Base-by-base conservation (phyloP, 2,329 filamentous ascomycete species). In the Trichophyton rubrum region DNA sequence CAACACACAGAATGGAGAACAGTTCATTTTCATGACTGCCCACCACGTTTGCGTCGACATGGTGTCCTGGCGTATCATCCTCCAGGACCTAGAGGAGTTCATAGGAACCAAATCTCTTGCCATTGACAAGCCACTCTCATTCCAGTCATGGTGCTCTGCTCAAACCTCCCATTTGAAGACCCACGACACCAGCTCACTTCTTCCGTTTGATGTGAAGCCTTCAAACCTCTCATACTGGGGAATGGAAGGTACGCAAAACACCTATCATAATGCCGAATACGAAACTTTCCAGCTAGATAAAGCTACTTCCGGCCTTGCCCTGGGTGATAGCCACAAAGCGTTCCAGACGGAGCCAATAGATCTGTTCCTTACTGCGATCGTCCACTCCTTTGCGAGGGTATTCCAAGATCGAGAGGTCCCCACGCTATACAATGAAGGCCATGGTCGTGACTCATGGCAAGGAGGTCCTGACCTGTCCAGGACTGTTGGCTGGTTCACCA, bases 401-500 rank as follows among this genome's bases (percentile, higher is more conserved):
- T 80, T 80, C 62, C 65, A 68, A 0, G 74, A 78, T 45, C 70
- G 78, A 41, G 66, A 69, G 8, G 64, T 72, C 1, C 74, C 77
- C 1, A 75, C 75, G 0, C 70, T 80, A 15, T 78, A 76, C 64
- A 79, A 78, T 53, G 78, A 80, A 68, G 76, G 77, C 0, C 77
- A 80, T 61, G 78, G 78, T 4, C 74, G 78, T 33, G 77, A 79
- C 63, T 63, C 75, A 0, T 78, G 76, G 70, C 70, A 75, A 59
- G 53, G 69, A 2, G 71, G 67, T 20, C 69, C 79, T 55, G 78
- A 80, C 59, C 68, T 79, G 3, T 77, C 77, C 0, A 67, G 74
- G 33, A 80, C 78, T 0, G 72, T 79, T 5, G 78, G 78, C 5
- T 80, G 78, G 78, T 80, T 79, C 60, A 79, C 78, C 0, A 77